Evolutionary conservation across 73 alveolate species (phyloP).

Genomic region (Uronychia setigera): DNA sequence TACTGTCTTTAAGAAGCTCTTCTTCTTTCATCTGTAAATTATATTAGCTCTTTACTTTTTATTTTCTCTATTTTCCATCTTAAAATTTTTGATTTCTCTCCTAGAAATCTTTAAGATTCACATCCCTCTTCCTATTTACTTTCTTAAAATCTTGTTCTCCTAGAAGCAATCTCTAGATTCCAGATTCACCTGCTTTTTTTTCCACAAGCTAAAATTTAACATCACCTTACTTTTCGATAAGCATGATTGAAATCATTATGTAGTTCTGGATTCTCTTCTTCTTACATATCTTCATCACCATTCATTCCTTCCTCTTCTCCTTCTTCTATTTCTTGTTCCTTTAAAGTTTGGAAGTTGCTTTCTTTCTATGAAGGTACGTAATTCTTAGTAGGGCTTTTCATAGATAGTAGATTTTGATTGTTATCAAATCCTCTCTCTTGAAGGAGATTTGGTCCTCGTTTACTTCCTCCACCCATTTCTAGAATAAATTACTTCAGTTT

Average conservation of each 20-base stretch:
- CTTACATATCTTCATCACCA: background rate
- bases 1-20: background rate
- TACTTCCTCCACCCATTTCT: background rate
- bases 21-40: background rate
- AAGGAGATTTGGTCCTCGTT: background rate
- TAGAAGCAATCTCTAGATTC: background rate
- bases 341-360: background rate
- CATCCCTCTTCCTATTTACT: background rate
- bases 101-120: background rate
- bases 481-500: background rate
- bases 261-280: background rate
- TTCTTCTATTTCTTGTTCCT: background rate
- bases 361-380: too few relatives aligned
- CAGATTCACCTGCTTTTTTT: background rate
- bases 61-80: background rate
- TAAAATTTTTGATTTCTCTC: background rate
- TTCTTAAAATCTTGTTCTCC: background rate
- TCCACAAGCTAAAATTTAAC: background rate
- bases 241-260: background rate
- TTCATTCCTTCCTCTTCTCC: background rate
- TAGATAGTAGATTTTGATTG: background rate
- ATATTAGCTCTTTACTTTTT: background rate
- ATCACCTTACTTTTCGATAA: background rate
- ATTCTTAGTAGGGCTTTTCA: background rate
- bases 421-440: background rate